phyloP scores from a whole-genome alignment of 192 early-diverging fungal genomes.

The Hyaloraphidium curvatum region DNA sequence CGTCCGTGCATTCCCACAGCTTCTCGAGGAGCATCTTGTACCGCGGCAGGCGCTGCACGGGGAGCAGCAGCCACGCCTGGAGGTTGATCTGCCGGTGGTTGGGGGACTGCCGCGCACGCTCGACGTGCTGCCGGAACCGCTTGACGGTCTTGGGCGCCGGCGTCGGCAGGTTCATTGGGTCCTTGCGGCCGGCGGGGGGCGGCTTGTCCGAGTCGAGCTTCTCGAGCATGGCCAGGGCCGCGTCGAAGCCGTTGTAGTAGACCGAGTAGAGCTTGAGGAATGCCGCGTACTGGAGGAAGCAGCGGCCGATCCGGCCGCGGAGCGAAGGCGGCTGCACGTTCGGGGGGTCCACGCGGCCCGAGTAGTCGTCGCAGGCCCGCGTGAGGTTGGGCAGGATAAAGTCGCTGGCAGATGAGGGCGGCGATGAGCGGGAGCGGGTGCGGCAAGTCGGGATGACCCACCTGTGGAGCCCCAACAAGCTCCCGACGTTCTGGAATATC shows the following conservation, averaged over 20 bases:
- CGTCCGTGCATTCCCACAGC: slow-evolving; percentile 57
- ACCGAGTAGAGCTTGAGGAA: slow-evolving; percentile 68
- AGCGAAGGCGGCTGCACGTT: slow-evolving; percentile 14
- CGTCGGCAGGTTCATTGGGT: background rate
- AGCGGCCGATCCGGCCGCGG: slow-evolving; percentile 37
- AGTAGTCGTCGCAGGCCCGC: slow-evolving; percentile 9
- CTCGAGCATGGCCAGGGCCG: slow-evolving; percentile 37
- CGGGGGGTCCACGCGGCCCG: slow-evolving; percentile 13
- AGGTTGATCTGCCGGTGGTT: slow-evolving; percentile 62
- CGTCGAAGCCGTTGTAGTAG: slow-evolving; percentile 72
- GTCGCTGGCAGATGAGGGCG: slow-evolving; percentile 14
- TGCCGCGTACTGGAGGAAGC: slow-evolving; percentile 54
- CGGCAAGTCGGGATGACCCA: background rate
- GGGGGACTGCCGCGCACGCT: slow-evolving; percentile 20
- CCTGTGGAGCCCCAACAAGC: slow-evolving; percentile 47
- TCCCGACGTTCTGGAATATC: slow-evolving; percentile 74
- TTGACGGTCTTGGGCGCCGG: slow-evolving; percentile 5
- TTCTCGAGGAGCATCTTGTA: slow-evolving; percentile 75
- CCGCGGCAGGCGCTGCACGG: slow-evolving; percentile 84
- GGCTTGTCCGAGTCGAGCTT: slow-evolving; percentile 15
- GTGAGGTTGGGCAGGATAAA: slow-evolving; percentile 38
- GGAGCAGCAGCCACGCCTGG: slow-evolving; percentile 67
- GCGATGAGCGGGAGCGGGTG: background rate
- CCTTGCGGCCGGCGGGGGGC: slow-evolving; percentile 2
- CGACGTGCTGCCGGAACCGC: slow-evolving; percentile 15